Evolutionary conservation across 805 yeast species (phyloP).

Genomic region (Ogataea ganodermae): DNA sequence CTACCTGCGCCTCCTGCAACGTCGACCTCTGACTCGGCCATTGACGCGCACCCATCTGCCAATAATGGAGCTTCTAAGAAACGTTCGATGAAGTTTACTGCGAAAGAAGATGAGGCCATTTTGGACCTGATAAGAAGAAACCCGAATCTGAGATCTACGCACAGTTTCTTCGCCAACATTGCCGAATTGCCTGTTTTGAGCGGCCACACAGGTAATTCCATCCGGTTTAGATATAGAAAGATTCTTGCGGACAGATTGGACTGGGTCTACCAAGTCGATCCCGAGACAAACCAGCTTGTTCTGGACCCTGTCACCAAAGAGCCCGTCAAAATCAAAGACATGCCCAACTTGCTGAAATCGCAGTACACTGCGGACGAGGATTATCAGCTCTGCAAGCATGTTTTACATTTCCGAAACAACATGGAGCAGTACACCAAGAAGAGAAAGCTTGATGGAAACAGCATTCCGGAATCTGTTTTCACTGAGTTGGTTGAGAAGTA

Average conservation of each 20-base stretch:
- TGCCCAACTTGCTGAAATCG: constrained; percentile 56
- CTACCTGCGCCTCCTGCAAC: not conserved
- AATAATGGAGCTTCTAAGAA: constrained; percentile 34
- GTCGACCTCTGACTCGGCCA: not conserved
- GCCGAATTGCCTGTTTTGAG: constrained; percentile 50
- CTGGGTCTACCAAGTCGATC: constrained; percentile 52
- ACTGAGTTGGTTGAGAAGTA: constrained; percentile 39
- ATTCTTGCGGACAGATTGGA: constrained; percentile 42
- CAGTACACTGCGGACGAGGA: constrained; percentile 74
- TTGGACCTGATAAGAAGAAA: constrained; percentile 66
- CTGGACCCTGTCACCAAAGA: constrained; percentile 44
- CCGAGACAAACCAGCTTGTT: constrained; percentile 41
- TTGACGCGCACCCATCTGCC: constrained; percentile 6
- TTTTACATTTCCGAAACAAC: constrained; percentile 26
- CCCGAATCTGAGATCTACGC: constrained; percentile 69
- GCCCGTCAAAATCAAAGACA: constrained; percentile 40
- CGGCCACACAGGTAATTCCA: constrained; percentile 75
- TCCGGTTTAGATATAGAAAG: constrained; percentile 61
- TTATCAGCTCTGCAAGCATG: constrained; percentile 50
- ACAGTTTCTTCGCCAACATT: constrained; percentile 63
- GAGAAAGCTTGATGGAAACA: constrained; percentile 25
- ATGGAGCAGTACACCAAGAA: constrained; percentile 23
- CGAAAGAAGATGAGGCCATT: constrained; percentile 65
- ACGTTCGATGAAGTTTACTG: constrained; percentile 51
- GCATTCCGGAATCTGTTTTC: constrained; percentile 42